Evolutionary conservation across 208 protist genomes (phyloP).

Genomic region (Kentomonas sorsogonicus): DNA sequence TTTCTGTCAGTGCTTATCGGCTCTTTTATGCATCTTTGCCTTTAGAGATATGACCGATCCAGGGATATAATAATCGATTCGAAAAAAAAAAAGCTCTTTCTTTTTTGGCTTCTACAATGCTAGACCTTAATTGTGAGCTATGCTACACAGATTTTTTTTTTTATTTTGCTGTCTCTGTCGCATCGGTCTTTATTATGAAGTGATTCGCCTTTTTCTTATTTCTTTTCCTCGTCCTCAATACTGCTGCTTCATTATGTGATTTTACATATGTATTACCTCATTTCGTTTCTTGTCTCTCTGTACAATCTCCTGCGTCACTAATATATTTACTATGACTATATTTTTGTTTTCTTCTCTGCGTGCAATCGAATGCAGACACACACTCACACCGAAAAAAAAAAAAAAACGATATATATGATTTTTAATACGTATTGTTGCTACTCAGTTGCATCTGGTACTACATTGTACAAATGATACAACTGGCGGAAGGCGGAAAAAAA

Average conservation of each 20-base stretch:
- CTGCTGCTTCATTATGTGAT: neutral
- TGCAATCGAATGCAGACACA: neutral
- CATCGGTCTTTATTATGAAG: neutral
- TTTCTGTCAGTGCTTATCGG: neutral
- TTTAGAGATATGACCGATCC: too few species aligned
- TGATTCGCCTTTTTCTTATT: neutral
- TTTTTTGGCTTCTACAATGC: too few species aligned
- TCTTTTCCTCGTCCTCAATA: neutral
- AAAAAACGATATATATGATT: too few species aligned
- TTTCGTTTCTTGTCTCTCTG: constrained; percentile 5
- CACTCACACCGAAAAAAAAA: neutral
- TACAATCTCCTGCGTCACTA: constrained; percentile 4
- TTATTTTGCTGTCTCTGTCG: neutral
- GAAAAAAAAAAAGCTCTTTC: too few species aligned
- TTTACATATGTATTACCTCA: neutral
- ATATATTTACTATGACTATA: constrained; percentile 7
- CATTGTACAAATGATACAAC: too few species aligned
- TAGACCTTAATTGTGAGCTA: too few species aligned
- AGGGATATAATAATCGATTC: too few species aligned
- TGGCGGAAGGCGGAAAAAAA: too few species aligned
- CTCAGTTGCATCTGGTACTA: too few species aligned
- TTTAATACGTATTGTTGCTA: too few species aligned
- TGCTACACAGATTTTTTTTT: constrained; percentile 3
- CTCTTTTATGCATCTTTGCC: constrained; percentile 2
- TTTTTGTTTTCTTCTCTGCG: neutral